Evolutionary conservation across 2,329 filamentous ascomycete genomes (phyloP).

Genomic region (Pseudogymnoascus sp.): DNA sequence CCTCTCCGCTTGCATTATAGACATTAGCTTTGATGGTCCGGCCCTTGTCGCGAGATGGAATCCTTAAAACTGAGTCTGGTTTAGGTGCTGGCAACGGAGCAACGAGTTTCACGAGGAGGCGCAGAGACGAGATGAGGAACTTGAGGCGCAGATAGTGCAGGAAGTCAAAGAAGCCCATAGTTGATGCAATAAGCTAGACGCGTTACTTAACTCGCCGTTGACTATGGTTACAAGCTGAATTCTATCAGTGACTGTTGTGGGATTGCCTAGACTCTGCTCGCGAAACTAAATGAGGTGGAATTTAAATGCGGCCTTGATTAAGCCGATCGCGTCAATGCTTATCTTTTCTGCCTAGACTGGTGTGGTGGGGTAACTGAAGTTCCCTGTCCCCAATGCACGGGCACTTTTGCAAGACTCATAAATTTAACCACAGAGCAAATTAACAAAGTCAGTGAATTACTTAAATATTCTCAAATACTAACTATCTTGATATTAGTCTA

Average conservation of each 20-base stretch:
- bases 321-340: background rate
- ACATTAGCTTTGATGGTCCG: conserved; percentile 11
- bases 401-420: no score
- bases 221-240: background rate
- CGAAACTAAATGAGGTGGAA: background rate
- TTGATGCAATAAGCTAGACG: background rate
- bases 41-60: conserved; percentile 14
- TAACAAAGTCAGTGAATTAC: no score
- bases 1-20: background rate
- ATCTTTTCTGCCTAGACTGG: background rate
- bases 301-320: background rate
- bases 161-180: conserved; percentile 11
- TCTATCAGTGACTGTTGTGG: background rate
- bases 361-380: no score
- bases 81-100: conserved; percentile 1
- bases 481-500: no score
- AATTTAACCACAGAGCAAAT: no score
- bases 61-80: conserved; percentile 13
- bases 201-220: background rate
- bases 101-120: conserved; percentile 12
- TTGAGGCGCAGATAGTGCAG: conserved; percentile 16
- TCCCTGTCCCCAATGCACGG: no score
- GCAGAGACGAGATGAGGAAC: conserved; percentile 14
- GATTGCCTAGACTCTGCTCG: background rate
- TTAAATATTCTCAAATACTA: no score